Evolutionary conservation across 768 basidiomycete species (phyloP), one percentile per base, ranked within the genome.

Genomic region (Lactarius hatsudake): DNA sequence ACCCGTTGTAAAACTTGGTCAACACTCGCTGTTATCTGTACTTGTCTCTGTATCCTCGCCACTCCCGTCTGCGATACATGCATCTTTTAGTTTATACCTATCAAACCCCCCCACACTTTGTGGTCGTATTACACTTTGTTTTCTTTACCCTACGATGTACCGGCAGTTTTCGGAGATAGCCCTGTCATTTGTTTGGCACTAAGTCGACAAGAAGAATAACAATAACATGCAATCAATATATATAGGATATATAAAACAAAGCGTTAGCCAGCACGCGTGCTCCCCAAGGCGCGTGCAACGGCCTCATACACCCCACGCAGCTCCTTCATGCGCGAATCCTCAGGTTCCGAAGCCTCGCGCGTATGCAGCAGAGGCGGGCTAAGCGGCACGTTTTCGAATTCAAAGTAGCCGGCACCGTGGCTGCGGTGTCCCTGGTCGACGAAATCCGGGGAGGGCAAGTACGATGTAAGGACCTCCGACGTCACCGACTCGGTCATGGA

Each of bases 381-480:
- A 26, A 71, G 69, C n/a, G 69, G 69, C 32, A 71, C 58, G 38
- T 58, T 59, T 53, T 67, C 68, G 28, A 69, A 69, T 40, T n/a
- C 68, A 26, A 43, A 18, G 26, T 58, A 48, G 15, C n/a, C 36
- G 2, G 30, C 4, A 20, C 9, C 17, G 17, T 61, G 45, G 13
- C 15, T 36, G 28, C 8, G 45, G 32, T 32, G 38, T 3, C 10
- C n/a, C 5, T 53, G 28, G 34, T 38, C 45, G 23, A 36, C 28
- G 42, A 65, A 59, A n/a, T 48, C 56, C 12, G 69, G 68, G 17
- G 69, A 71, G 60, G 69, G 68, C 42, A 71, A 58, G 53, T 71
- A 71, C 48, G 69, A 71, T 42, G 67, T 38, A 61, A 71, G 68
- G 36, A 71, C 61, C 54, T 62, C 68, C 13, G 68, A 64, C 18